Conservation (phyloP, 805 yeast genomes). For the Saturnispora dispora region DNA sequence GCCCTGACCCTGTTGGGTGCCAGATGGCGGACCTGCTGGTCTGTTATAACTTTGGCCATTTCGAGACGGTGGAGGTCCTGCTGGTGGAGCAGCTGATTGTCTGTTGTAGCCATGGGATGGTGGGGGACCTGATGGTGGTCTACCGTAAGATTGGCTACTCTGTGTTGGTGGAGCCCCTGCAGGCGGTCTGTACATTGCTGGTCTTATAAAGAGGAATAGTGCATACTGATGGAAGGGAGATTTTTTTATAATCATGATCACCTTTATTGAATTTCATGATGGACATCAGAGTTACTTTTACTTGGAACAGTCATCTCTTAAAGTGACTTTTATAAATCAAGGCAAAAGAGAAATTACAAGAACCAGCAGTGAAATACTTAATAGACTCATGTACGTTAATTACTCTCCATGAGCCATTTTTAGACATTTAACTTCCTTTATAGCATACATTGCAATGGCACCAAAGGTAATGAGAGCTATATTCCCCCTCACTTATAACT, state of each 20-base stretch:
- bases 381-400: no score
- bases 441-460: no score
- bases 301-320: no score
- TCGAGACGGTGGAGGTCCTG: slow-evolving; percentile 10
- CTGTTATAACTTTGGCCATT: neutral
- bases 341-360: no score
- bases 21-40: slow-evolving; percentile 11
- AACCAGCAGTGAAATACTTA: no score
- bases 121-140: slow-evolving; percentile 6
- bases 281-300: no score
- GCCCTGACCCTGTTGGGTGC: slow-evolving; percentile 18
- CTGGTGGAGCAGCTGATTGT: slow-evolving; percentile 8
- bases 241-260: neutral
- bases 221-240: neutral
- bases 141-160: neutral
- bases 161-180: slow-evolving; percentile 9
- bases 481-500: no score
- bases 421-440: no score
- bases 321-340: no score
- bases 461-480: no score
- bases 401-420: no score
- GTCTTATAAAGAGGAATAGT: neutral
- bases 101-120: slow-evolving; percentile 6
- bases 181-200: slow-evolving; percentile 1
- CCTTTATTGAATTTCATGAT: neutral